Evolutionary conservation across 768 basidiomycete genomes (phyloP), one percentile per base, ranked within the genome.

Genomic region (Tylopilus sp.): DNA sequence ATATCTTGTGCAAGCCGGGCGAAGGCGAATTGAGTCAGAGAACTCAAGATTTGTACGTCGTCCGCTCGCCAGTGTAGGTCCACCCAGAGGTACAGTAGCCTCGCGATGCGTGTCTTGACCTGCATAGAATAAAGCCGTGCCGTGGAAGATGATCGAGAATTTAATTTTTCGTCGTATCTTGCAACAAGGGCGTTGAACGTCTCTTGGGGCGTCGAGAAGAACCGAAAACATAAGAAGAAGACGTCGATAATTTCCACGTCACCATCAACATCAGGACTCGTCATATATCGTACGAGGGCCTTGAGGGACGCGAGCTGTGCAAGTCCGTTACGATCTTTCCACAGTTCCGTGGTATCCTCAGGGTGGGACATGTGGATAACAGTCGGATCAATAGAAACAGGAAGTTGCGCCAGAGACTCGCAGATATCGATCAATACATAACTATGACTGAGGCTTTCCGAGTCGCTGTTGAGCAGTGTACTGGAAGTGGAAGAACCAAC

Each of bases 181-280:
- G 62, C 63, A 22, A 79, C 56, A 21, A 83, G 63, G 6, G 72
- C 66, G 0, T 69, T 65, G 30, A 81, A 69, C 11, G 83, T 69
- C 7, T 75, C 71, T 15, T 40, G 23, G 0, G 88, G 77, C 0
- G 74, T 73, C 13, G 79, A 76, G 71, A 86, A 89, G 53, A 81
- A 76, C 23, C 87, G 81, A 69, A 89, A 91, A 46, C 78, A 81
- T n/a, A 82, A 68, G 68, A 88, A 83, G 70, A 91, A 86, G 2
- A 79, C 66, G 52, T 77, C 65, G 53, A 69, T 59, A 67, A 86
- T 63, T 35, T 77, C 65, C 47, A 68, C 63, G 50, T 83, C 76
- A 43, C 40, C 48, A 17, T 73, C 55, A 9, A 60, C 60, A 36
- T 74, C 69, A 36, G 71, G 70, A 3, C 75, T 74, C 2, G 79